These are phyloP conservation scores for Penicillium desertorum DNA, from an alignment of 495 filamentous ascomycete genomes.

Conservation along the genomic window DNA sequence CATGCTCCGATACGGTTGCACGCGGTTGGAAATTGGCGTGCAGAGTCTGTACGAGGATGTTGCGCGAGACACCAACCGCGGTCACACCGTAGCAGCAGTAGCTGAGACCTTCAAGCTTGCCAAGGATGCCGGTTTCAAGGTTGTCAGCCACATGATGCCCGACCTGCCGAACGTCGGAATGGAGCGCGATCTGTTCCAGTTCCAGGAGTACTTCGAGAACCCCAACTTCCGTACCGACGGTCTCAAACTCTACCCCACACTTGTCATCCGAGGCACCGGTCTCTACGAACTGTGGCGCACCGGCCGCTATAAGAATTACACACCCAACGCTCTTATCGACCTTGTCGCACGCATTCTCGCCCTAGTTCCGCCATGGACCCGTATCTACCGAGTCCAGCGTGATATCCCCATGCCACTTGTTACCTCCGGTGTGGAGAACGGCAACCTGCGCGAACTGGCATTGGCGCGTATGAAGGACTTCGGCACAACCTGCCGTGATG, in stretches of 20 bases:
- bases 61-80: constrained; percentile 95
- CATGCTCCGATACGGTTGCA: constrained; percentile 97
- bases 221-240: constrained; percentile 97
- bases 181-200: constrained; percentile 95
- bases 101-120: constrained; percentile 91
- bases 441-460: constrained; percentile 90
- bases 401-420: constrained; percentile 99
- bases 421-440: constrained; percentile 95
- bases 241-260: constrained; percentile 95
- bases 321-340: constrained; percentile 92
- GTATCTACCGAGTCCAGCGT: constrained; percentile 96
- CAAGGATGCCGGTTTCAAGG: constrained; percentile 98
- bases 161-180: constrained; percentile 97
- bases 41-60: constrained; percentile 98
- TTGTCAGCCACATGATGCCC: constrained; percentile 99
- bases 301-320: constrained; percentile 97
- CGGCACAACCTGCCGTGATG: constrained; percentile 93
- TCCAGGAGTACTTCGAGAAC: constrained; percentile 96
- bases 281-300: constrained; percentile 98
- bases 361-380: constrained; percentile 93
- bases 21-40: constrained; percentile 89
- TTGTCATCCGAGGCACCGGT: constrained; percentile 95
- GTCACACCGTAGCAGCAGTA: constrained; percentile 92
- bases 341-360: constrained; percentile 93
- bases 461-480: constrained; percentile 98